Evolutionary conservation across 805 yeast species (phyloP).

Genomic region (Zygotorulaspora danielsina): DNA sequence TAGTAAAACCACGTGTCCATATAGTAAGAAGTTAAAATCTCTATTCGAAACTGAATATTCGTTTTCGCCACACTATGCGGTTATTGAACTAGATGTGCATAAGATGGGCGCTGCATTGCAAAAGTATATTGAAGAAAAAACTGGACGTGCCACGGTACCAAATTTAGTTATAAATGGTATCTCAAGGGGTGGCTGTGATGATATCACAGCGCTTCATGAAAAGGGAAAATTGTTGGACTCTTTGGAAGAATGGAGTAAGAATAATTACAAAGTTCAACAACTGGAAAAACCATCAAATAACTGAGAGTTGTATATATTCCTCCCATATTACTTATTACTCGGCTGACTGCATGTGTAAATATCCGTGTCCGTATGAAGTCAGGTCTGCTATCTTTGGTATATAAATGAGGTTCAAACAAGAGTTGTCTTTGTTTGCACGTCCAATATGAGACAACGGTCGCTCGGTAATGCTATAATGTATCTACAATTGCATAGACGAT

Average conservation of each 20-base stretch:
- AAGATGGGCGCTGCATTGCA: constrained; percentile 73
- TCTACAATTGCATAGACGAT: too few relatives aligned
- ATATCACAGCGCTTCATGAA: constrained; percentile 58
- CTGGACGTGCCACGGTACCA: constrained; percentile 88
- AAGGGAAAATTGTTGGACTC: constrained; percentile 48
- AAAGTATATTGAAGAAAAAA: constrained; percentile 56
- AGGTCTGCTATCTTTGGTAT: too few relatives aligned
- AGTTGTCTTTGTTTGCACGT: too few relatives aligned
- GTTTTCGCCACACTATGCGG: constrained; percentile 64
- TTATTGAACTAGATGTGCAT: constrained; percentile 82
- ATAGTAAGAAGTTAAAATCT: constrained; percentile 64
- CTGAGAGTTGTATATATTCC: constrained; percentile 5
- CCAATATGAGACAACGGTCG: too few relatives aligned
- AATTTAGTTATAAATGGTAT: constrained; percentile 71
- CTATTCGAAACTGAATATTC: constrained; percentile 55
- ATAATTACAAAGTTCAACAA: constrained; percentile 18
- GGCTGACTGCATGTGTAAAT: too few relatives aligned
- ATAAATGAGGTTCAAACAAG: too few relatives aligned
- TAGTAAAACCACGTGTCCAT: constrained; percentile 63
- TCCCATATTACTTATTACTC: background rate
- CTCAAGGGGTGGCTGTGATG: constrained; percentile 88
- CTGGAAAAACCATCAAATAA: constrained; percentile 23
- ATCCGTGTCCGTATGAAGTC: too few relatives aligned
- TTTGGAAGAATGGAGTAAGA: constrained; percentile 39
- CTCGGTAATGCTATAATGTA: too few relatives aligned